Conservation (phyloP, 2,329 filamentous ascomycete species). For the Ascosphaera aggregata region DNA sequence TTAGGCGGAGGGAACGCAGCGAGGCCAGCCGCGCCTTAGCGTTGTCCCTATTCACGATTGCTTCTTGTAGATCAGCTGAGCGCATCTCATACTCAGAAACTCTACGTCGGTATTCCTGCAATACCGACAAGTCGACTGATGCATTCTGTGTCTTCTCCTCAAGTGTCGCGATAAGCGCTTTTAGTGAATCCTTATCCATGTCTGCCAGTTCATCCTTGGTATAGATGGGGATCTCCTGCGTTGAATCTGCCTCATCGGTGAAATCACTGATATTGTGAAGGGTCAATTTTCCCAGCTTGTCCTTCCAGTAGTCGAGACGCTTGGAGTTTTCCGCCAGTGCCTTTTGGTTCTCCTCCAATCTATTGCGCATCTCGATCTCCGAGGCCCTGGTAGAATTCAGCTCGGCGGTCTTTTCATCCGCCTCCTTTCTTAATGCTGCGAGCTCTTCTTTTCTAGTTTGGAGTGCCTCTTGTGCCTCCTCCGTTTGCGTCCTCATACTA, state of each 20-base stretch:
- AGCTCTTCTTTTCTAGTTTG: constrained; percentile 62
- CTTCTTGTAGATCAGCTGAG: constrained; percentile 60
- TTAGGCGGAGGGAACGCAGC: constrained; percentile 65
- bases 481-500: constrained; percentile 46
- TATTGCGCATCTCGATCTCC: constrained; percentile 97
- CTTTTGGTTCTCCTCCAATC: constrained; percentile 91
- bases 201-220: constrained; percentile 45
- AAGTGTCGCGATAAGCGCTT: constrained; percentile 39
- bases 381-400: constrained; percentile 71
- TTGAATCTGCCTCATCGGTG: constrained; percentile 28
- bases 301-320: constrained; percentile 62
- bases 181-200: constrained; percentile 38
- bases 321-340: constrained; percentile 67
- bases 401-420: constrained; percentile 67
- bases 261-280: constrained; percentile 63
- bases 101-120: constrained; percentile 68
- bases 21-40: constrained; percentile 89
- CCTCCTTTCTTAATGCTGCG: constrained; percentile 52
- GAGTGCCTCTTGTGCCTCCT: constrained; percentile 59
- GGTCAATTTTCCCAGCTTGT: constrained; percentile 64
- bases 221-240: constrained; percentile 42
- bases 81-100: constrained; percentile 63
- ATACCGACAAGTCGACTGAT: constrained; percentile 69
- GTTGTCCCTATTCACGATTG: constrained; percentile 54
- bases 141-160: constrained; percentile 64